Conservation (phyloP, 2,329 filamentous ascomycete genomes). For the Pestalotiopsis sp. region DNA sequence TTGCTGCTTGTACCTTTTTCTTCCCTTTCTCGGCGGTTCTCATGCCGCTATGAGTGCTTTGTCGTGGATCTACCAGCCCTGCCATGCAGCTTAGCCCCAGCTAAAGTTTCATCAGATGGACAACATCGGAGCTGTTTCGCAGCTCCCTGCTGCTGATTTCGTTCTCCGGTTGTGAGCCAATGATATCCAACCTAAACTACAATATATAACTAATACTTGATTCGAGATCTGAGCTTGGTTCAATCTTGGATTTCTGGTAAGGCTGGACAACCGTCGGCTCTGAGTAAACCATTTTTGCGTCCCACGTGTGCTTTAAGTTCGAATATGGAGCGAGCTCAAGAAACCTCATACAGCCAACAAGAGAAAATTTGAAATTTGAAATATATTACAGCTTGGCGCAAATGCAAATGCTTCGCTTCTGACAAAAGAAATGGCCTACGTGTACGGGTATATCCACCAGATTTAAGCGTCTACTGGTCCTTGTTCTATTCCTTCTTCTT, state of each 20-base stretch:
- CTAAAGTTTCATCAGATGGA: not conserved
- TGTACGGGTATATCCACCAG: constrained; percentile 12
- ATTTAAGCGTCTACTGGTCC: constrained; percentile 2
- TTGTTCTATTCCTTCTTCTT: constrained; percentile 3
- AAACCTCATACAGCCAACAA: not conserved
- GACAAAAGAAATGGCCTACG: not conserved
- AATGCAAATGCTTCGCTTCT: not conserved
- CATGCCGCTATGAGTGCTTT: not conserved
- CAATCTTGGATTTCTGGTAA: not conserved
- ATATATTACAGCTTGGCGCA: not conserved
- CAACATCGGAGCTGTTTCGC: constrained; percentile 5
- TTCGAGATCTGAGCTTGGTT: not conserved
- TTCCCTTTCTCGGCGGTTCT: not conserved
- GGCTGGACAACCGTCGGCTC: too few species aligned
- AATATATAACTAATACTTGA: not conserved
- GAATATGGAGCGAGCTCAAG: not conserved
- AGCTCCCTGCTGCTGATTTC: not conserved
- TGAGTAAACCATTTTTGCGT: not conserved
- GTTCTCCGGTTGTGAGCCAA: not conserved
- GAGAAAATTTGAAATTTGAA: not conserved
- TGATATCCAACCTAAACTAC: not conserved
- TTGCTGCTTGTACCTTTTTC: not conserved
- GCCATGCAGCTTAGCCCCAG: constrained; percentile 4
- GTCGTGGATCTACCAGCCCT: not conserved
- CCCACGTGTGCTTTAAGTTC: not conserved